phyloP scores from a whole-genome alignment of 2,329 filamentous ascomycete genomes.

The Tolypocladium album region DNA sequence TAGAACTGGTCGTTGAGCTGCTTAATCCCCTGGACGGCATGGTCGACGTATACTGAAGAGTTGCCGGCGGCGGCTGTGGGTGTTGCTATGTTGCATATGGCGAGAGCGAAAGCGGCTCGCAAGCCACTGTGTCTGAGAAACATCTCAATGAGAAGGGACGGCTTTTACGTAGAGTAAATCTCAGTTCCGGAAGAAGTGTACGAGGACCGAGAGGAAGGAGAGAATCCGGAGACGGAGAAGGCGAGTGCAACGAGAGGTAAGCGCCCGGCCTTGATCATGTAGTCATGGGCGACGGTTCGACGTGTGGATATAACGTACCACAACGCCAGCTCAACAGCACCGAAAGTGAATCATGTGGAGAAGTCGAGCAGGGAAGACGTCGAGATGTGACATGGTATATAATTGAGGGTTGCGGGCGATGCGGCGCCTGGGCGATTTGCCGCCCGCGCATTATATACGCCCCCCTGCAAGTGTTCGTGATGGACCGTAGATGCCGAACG shows the following conservation, averaged over 20 bases:
- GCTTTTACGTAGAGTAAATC: not conserved
- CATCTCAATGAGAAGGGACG: not conserved
- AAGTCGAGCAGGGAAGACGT: not conserved
- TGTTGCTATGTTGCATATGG: slow-evolving; percentile 8
- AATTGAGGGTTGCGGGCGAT: not conserved
- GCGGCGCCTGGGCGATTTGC: not conserved
- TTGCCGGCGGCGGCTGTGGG: slow-evolving; percentile 6
- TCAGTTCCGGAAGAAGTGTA: not conserved
- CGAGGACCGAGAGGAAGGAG: not conserved
- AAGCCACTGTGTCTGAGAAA: slow-evolving; percentile 3
- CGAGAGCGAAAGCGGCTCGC: slow-evolving; percentile 10
- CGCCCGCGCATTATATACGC: not conserved
- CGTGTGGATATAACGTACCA: not conserved
- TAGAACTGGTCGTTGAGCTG: slow-evolving; percentile 50
- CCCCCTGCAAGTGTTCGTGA: not conserved
- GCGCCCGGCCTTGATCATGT: not conserved
- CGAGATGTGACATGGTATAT: not conserved
- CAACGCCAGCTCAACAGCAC: not conserved
- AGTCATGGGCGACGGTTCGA: not conserved
- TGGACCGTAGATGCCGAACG: not conserved
- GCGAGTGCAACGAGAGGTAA: not conserved
- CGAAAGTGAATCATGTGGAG: not conserved
- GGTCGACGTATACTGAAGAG: slow-evolving; percentile 17
- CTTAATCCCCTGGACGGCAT: slow-evolving; percentile 22
- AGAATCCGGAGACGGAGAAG: not conserved